Conservation (phyloP, 2,329 filamentous ascomycete genomes). For the Thelonectria blattea region DNA sequence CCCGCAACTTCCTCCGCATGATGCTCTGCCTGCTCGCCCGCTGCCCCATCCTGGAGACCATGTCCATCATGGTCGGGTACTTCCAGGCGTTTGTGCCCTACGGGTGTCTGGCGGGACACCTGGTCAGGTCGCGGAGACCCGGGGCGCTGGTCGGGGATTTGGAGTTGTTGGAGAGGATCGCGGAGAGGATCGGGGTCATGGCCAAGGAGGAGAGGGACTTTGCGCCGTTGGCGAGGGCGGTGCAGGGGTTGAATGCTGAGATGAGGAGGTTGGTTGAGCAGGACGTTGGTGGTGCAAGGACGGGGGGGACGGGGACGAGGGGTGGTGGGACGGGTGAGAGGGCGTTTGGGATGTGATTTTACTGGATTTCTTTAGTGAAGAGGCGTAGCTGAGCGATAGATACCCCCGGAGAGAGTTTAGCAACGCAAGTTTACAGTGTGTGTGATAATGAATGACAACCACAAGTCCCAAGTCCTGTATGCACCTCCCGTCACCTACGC, state of each 20-base stretch:
- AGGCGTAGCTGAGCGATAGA: not conserved
- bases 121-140: conserved; percentile 2
- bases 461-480: too few species aligned
- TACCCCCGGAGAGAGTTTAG: not conserved
- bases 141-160: not conserved
- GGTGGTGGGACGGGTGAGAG: not conserved
- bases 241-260: conserved; percentile 2
- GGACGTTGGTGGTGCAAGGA: not conserved
- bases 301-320: too few species aligned
- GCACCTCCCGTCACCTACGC: too few species aligned
- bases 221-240: conserved; percentile 2
- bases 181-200: not conserved
- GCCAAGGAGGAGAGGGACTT: conserved; percentile 2
- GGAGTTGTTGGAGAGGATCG: conserved; percentile 3
- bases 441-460: not conserved
- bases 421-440: not conserved
- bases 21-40: conserved; percentile 7
- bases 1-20: conserved; percentile 2
- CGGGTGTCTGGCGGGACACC: conserved; percentile 9
- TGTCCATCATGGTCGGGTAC: conserved; percentile 12
- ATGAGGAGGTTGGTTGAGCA: conserved; percentile 2
- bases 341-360: not conserved
- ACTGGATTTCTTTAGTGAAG: not conserved
- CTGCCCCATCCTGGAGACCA: conserved; percentile 1
- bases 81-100: conserved; percentile 18